A percentile compares a stretch with the other conserved stretches of the same genome.
Conservation (phyloP, 371 early-diverging fungal genomes). For the Lichtheimia hyalospora region DNA sequence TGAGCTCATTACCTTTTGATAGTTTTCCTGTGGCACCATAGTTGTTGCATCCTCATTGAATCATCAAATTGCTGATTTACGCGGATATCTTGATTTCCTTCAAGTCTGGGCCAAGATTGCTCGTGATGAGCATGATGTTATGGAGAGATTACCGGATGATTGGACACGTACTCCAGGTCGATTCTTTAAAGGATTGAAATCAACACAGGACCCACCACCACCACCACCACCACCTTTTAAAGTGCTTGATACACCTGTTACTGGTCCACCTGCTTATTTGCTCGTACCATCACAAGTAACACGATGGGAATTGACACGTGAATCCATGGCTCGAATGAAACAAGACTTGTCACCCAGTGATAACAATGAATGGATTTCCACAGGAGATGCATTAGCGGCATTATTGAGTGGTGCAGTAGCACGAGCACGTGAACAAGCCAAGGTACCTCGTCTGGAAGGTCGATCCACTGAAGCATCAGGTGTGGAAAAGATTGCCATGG, state of each 20-base stretch:
- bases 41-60: slow-evolving; percentile 37
- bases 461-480: slow-evolving; percentile 23
- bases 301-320: slow-evolving; percentile 31
- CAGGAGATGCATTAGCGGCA: slow-evolving; percentile 43
- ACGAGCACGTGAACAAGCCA: slow-evolving; percentile 31
- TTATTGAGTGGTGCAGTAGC: slow-evolving; percentile 35
- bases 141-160: slow-evolving; percentile 28
- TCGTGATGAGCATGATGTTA: slow-evolving; percentile 32
- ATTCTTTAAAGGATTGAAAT: slow-evolving; percentile 23
- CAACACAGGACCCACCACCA: slow-evolving; percentile 5
- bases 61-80: slow-evolving; percentile 38
- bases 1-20: not conserved
- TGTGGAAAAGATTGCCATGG: slow-evolving; percentile 36
- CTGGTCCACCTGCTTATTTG: slow-evolving; percentile 25
- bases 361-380: slow-evolving; percentile 34
- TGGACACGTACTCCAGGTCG: slow-evolving; percentile 37
- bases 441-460: slow-evolving; percentile 31
- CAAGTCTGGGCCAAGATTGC: slow-evolving; percentile 38
- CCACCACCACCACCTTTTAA: slow-evolving; percentile 29
- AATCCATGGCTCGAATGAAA: slow-evolving; percentile 25
- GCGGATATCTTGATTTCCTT: slow-evolving; percentile 40
- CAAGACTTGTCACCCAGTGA: slow-evolving; percentile 21
- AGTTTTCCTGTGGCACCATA: slow-evolving; percentile 48
- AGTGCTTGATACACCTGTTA: slow-evolving; percentile 21
- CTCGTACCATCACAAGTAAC: slow-evolving; percentile 27